phyloP scores from a whole-genome alignment of 768 basidiomycete species.

The Lyophyllum shimeji region DNA sequence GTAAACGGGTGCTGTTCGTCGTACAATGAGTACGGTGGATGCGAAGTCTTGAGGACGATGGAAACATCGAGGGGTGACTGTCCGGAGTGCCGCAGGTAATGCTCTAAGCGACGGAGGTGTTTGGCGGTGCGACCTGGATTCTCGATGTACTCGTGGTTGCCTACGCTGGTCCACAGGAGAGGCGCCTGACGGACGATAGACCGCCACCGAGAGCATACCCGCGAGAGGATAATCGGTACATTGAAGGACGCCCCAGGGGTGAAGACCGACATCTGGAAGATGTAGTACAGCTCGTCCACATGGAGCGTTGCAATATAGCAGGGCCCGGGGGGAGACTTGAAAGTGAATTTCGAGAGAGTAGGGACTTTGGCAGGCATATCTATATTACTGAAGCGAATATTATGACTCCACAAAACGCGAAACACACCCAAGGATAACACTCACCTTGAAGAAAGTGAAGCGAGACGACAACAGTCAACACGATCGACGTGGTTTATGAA shows the following conservation, averaged over 20 bases:
- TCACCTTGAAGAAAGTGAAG: too few relatives aligned
- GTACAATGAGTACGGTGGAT: background rate
- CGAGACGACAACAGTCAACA: too few relatives aligned
- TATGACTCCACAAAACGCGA: too few relatives aligned
- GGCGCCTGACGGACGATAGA: background rate
- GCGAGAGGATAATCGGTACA: background rate
- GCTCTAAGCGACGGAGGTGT: background rate
- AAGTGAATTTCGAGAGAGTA: background rate
- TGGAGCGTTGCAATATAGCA: background rate
- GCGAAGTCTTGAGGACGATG: background rate
- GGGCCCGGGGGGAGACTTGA: background rate
- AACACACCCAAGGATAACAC: too few relatives aligned
- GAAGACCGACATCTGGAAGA: background rate
- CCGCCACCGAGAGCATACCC: background rate
- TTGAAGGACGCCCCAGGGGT: background rate
- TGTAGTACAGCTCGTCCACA: background rate
- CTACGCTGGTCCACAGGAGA: background rate
- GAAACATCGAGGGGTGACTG: background rate
- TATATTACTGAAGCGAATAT: too few relatives aligned
- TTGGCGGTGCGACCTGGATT: background rate
- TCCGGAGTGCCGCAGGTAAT: background rate
- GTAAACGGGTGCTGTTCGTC: background rate
- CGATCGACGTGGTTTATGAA: too few relatives aligned
- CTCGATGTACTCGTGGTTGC: background rate
- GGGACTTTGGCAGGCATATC: background rate